Percentiles rank a stretch among this genome's conserved stretches.
Evolutionary conservation across 805 yeast genomes (phyloP).

Genomic region (Kluyveromyces nonfermentans): DNA sequence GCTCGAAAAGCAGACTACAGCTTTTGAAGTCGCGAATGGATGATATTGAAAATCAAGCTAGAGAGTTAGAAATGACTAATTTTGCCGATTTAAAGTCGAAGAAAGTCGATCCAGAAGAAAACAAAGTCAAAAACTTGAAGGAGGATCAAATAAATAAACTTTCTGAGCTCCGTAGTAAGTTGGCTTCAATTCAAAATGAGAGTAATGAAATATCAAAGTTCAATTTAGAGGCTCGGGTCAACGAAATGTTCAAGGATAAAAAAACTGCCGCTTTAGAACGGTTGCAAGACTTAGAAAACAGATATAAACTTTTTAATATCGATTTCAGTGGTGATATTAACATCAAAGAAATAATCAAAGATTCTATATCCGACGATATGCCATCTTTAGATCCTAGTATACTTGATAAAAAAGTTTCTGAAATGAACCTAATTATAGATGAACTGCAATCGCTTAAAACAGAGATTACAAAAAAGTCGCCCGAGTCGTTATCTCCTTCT

Average conservation of each 20-base stretch:
- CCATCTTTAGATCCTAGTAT: constrained; percentile 22
- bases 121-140: constrained; percentile 10
- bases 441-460: constrained; percentile 13
- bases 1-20: constrained; percentile 68
- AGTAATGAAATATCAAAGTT: constrained; percentile 68
- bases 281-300: constrained; percentile 56
- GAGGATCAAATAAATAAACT: constrained; percentile 49
- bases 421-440: constrained; percentile 17
- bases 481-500: constrained; percentile 4
- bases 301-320: constrained; percentile 56
- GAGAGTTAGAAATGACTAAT: constrained; percentile 78
- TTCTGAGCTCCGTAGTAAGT: constrained; percentile 43
- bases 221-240: constrained; percentile 42
- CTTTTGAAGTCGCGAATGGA: constrained; percentile 78
- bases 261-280: constrained; percentile 63
- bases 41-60: constrained; percentile 70
- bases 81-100: constrained; percentile 42
- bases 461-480: constrained; percentile 4
- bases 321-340: constrained; percentile 31
- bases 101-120: neutral
- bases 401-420: constrained; percentile 15
- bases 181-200: constrained; percentile 58
- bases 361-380: neutral
- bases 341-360: constrained; percentile 2
- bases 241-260: constrained; percentile 49